phyloP scores from a whole-genome alignment of 495 filamentous ascomycete genomes.

The Penicillium angulare region DNA sequence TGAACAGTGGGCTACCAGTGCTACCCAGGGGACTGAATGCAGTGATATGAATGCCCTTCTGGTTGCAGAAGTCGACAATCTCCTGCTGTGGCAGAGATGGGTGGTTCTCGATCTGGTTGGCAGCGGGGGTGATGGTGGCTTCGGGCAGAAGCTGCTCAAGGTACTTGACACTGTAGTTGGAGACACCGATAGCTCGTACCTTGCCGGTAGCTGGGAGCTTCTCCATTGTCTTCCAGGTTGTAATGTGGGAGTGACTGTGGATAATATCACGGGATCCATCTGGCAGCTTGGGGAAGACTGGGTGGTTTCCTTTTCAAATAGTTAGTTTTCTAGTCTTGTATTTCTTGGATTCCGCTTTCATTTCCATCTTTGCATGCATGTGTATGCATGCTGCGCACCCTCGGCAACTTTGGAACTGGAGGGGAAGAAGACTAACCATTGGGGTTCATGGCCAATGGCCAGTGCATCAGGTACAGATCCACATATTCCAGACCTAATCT shows the following conservation, averaged over 20 bases:
- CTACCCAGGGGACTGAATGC: slow-evolving; percentile 77
- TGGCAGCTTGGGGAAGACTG: slow-evolving; percentile 68
- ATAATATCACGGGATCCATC: slow-evolving; percentile 71
- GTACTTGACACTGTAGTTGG: slow-evolving; percentile 74
- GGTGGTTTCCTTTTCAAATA: slow-evolving; percentile 61
- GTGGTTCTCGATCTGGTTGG: slow-evolving; percentile 92
- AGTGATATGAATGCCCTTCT: slow-evolving; percentile 72
- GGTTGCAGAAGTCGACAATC: slow-evolving; percentile 71
- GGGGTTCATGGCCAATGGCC: slow-evolving; percentile 82
- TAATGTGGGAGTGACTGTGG: slow-evolving; percentile 60
- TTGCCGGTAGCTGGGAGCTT: slow-evolving; percentile 65
- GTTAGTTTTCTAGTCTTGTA: neutral
- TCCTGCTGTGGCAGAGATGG: slow-evolving; percentile 77
- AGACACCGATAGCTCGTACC: slow-evolving; percentile 75
- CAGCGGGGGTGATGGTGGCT: slow-evolving; percentile 68
- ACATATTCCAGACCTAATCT: slow-evolving; percentile 74
- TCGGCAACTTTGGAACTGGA: no score
- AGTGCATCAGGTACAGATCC: slow-evolving; percentile 79
- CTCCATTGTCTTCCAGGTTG: slow-evolving; percentile 83
- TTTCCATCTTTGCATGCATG: no score
- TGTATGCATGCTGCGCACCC: no score
- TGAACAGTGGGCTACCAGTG: slow-evolving; percentile 71
- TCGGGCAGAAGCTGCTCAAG: slow-evolving; percentile 70
- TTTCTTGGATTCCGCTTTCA: neutral
- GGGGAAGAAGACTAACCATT: slow-evolving; percentile 40